Conservation (phyloP, 225 moss, liverwort and hornwort genomes). For the Physcomitrellopsis africana region DNA sequence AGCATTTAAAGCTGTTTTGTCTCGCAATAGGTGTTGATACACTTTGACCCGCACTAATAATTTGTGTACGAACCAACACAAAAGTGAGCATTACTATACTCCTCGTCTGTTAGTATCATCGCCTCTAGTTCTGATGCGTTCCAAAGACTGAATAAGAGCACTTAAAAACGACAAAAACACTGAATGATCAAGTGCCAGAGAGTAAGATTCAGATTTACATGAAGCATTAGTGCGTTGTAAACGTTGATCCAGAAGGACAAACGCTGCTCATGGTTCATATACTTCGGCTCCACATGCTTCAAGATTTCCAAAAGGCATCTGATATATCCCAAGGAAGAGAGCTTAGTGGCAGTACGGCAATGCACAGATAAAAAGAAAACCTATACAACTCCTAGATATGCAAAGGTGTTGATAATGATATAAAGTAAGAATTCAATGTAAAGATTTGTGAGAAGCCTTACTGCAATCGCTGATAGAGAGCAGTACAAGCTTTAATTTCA, state of each 20-base stretch:
- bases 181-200: not conserved
- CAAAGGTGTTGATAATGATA: not conserved
- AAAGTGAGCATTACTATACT: not conserved
- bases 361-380: conserved; percentile 4
- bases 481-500: conserved; percentile 41
- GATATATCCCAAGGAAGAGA: conserved; percentile 13
- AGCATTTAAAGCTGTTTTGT: too few species aligned
- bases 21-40: too few species aligned
- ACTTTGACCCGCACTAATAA: not conserved
- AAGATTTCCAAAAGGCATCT: conserved; percentile 64
- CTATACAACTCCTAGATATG: not conserved
- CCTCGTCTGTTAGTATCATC: not conserved
- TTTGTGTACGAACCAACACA: not conserved
- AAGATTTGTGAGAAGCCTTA: conserved; percentile 24
- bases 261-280: conserved; percentile 69
- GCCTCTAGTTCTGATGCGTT: not conserved
- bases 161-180: not conserved
- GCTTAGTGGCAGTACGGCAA: not conserved
- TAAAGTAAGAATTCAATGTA: not conserved
- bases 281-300: conserved; percentile 68
- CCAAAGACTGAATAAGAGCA: not conserved
- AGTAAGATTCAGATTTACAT: conserved; percentile 42
- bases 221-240: conserved; percentile 82
- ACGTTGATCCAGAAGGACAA: conserved; percentile 82
- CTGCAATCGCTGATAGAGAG: conserved; percentile 55